These are phyloP conservation scores for Polyporus tsugae DNA, from an alignment of 1,284 basidiomycete genomes.

Conservation along the genomic window DNA sequence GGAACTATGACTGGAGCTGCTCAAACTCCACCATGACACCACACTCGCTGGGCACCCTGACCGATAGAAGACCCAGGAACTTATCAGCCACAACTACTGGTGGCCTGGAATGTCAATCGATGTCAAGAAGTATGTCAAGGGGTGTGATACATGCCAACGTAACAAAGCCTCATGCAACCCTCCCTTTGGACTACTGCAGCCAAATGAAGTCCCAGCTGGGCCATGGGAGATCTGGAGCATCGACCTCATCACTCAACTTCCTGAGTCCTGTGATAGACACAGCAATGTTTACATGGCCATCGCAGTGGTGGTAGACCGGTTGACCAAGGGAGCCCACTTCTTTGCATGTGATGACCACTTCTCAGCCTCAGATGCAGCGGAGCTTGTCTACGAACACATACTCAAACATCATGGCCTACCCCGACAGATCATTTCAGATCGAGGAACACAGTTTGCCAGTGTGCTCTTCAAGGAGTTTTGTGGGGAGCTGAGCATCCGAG, in stretches of 20 bases:
- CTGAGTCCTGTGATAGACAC: neutral
- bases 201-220: no score
- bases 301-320: neutral
- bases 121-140: no score
- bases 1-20: neutral
- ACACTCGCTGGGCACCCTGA: no score
- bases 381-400: neutral
- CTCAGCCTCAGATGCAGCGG: neutral
- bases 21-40: neutral
- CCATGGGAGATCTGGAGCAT: neutral
- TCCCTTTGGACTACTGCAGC: no score
- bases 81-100: constrained; percentile 13
- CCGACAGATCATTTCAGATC: constrained; percentile 42
- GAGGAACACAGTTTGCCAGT: constrained; percentile 46
- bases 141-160: no score
- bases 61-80: no score
- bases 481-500: constrained; percentile 16
- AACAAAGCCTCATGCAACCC: no score
- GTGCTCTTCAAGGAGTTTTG: constrained; percentile 18
- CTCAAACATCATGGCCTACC: constrained; percentile 39
- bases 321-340: neutral
- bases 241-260: neutral
- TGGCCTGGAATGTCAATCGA: no score
- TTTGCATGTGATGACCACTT: neutral
- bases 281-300: neutral